Base-by-base conservation (phyloP, 1,284 basidiomycete genomes). In the Melampsora americana region DNA sequence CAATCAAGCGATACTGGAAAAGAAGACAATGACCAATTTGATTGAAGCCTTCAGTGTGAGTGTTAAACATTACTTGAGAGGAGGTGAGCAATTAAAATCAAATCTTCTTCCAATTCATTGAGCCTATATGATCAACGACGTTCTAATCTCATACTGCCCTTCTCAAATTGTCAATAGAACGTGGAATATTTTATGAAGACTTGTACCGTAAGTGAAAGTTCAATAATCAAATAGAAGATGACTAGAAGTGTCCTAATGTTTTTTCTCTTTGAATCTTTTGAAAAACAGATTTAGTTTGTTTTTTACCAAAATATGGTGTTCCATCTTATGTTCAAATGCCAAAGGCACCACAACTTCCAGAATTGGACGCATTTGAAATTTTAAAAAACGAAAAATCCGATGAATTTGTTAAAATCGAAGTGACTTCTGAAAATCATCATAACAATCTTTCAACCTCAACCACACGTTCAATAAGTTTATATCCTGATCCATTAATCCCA, bases 21-120 rank as follows among this genome's bases (percentile, higher is more conserved):
- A 67, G 32, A 74, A 74, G 30, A 59, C 71, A n/a, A 56, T 67
- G 46, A 74, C 60, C 6, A 74, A 74, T 46, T 30, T 74, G 16
- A 56, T 74, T 59, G 64, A 74, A 48, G 71, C 62, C 28, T 74
- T 74, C 42, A 46, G 61, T 26, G 71, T 74, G 1, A 74, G 71
- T 53, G 35, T 74, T 6, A 74, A 74, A 32, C 64, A 74, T 59
- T 60, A 67, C 32, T 44, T 74, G n/a, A 42, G 72, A 28, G 72
- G 72, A 26, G 72, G 72, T 74, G 42, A 68, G 72, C 50, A 53
- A 20, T 20, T 14, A 53, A 53, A 53, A 20, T 53, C 6, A 6
- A 20, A 20, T 1, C 14, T n/a, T 48, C 20, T 53, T 20, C 16
- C 16, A 9, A 53, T 53, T 7, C 9, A n/a, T 26, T 20, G 18